Conservation (phyloP, 2,329 filamentous ascomycete species). For the Colletotrichum sp. region DNA sequence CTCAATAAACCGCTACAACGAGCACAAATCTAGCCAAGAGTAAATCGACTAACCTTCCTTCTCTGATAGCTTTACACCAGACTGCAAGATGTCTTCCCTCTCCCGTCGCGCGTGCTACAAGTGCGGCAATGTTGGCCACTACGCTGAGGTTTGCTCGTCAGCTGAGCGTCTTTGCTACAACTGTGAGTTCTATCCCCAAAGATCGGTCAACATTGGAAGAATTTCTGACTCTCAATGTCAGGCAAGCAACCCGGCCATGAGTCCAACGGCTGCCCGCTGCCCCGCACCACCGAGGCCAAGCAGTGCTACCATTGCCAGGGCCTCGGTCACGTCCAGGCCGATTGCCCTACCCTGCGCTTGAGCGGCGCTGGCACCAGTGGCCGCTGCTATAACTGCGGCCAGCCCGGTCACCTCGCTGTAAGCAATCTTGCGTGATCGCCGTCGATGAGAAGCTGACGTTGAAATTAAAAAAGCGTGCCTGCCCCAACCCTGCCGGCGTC, state of each 20-base stretch:
- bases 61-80: constrained; percentile 7
- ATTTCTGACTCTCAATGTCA: constrained; percentile 31
- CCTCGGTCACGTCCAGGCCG: constrained; percentile 96
- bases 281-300: constrained; percentile 97
- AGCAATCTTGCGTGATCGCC: constrained; percentile 35
- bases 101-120: constrained; percentile 86
- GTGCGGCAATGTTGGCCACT: constrained; percentile 83
- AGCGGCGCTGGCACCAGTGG: constrained; percentile 82
- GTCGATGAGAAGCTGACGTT: not conserved
- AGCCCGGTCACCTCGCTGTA: constrained; percentile 90
- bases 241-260: constrained; percentile 93
- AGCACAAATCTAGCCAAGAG: not conserved
- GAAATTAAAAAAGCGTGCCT: constrained; percentile 72
- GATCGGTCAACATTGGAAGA: not conserved
- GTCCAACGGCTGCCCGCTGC: constrained; percentile 95
- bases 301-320: constrained; percentile 99
- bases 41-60: constrained; percentile 23
- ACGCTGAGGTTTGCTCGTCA: constrained; percentile 92
- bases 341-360: constrained; percentile 95
- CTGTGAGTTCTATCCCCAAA: constrained; percentile 66
- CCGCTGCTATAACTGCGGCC: constrained; percentile 96
- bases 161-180: constrained; percentile 99
- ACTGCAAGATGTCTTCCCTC: constrained; percentile 72
- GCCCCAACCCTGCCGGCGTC: constrained; percentile 73
- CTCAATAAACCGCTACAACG: constrained; percentile 2